Evolutionary conservation across 805 yeast species (phyloP).

Genomic region (Peterozyma xylosa): DNA sequence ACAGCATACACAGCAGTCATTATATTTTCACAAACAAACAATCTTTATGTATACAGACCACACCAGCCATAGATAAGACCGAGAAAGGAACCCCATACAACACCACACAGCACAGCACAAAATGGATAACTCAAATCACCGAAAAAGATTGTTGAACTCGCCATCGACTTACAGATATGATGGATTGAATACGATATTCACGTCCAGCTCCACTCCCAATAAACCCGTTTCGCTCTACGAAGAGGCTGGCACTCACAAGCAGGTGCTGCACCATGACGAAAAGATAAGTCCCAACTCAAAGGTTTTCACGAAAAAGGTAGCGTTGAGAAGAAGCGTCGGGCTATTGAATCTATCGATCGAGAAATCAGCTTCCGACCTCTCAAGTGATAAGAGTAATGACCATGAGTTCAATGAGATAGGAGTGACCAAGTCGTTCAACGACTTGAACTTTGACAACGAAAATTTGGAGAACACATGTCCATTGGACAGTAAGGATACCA

Average conservation of each 20-base stretch:
- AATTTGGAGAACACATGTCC: slow-evolving; percentile 1
- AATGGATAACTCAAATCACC: not conserved
- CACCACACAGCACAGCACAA: too few species aligned
- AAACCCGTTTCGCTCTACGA: not conserved
- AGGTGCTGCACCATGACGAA: not conserved
- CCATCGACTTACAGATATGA: slow-evolving; percentile 2
- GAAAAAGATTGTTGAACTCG: slow-evolving; percentile 1
- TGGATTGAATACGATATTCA: slow-evolving; percentile 9
- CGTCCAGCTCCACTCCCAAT: slow-evolving; percentile 17
- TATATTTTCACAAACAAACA: too few species aligned
- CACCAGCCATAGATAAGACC: too few species aligned
- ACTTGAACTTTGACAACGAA: slow-evolving; percentile 19
- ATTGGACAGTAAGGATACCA: not conserved
- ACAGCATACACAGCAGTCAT: too few species aligned
- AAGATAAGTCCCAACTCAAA: slow-evolving; percentile 5
- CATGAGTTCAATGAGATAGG: slow-evolving; percentile 17
- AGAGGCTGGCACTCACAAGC: not conserved
- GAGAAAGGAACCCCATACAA: too few species aligned
- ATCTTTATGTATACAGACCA: too few species aligned
- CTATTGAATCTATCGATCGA: slow-evolving; percentile 41
- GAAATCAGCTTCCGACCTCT: slow-evolving; percentile 20
- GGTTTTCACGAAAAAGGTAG: slow-evolving; percentile 16
- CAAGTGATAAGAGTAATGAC: slow-evolving; percentile 18
- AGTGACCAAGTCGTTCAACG: slow-evolving; percentile 26
- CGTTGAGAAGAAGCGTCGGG: slow-evolving; percentile 45